Evolutionary conservation across 2,329 filamentous ascomycete genomes (phyloP).

Genomic region (Penicillium sumatraense): DNA sequence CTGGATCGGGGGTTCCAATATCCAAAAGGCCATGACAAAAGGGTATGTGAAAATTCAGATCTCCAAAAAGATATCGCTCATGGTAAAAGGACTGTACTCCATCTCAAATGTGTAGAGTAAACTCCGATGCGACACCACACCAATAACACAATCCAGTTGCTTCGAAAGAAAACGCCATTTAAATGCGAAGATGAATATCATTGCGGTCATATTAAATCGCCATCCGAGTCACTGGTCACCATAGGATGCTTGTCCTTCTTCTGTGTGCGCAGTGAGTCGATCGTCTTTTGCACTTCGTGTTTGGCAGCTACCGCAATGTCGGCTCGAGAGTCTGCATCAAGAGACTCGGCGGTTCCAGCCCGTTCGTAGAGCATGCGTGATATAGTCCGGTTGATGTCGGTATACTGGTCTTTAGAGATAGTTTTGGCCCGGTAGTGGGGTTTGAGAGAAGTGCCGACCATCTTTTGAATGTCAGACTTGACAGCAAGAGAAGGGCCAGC

Average conservation of each 20-base stretch:
- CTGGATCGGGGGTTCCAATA: not conserved
- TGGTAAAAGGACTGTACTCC: not conserved
- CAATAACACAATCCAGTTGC: conserved; percentile 1
- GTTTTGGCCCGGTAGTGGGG: conserved; percentile 80
- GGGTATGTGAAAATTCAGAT: not conserved
- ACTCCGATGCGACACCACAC: not conserved
- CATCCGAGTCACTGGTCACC: conserved; percentile 21
- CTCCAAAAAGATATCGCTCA: not conserved
- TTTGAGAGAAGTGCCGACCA: conserved; percentile 81
- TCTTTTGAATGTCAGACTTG: conserved; percentile 85
- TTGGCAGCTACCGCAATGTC: conserved; percentile 77
- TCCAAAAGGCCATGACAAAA: not conserved
- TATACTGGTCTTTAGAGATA: conserved; percentile 87
- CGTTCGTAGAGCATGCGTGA: conserved; percentile 84
- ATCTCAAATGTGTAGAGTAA: not conserved
- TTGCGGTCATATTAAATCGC: conserved; percentile 25
- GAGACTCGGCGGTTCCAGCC: conserved; percentile 58
- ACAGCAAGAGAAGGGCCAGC: conserved; percentile 73
- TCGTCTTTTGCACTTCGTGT: conserved; percentile 76
- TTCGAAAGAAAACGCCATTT: conserved; percentile 24
- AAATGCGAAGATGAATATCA: conserved; percentile 22
- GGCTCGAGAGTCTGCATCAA: conserved; percentile 69
- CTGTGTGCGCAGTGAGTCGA: conserved; percentile 49
- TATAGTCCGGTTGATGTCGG: conserved; percentile 85
- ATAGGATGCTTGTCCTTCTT: conserved; percentile 27